phyloP scores from a whole-genome alignment of 352 stramenopile genomes.

The Sclerospora graminicola region DNA sequence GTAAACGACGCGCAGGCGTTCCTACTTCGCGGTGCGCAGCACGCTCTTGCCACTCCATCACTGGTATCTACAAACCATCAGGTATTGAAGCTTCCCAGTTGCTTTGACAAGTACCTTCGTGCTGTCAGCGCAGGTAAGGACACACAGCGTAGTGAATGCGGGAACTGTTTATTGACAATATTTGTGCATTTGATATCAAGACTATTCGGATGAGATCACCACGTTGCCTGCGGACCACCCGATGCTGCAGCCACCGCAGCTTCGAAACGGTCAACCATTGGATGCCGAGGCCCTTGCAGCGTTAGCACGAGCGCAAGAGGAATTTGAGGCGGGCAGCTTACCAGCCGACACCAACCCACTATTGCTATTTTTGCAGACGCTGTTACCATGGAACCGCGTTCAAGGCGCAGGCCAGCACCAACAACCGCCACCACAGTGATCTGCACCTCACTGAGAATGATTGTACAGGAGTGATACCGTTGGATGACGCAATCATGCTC shows the following conservation, averaged over 20 bases:
- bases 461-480: slow-evolving; percentile 14
- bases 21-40: too few relatives aligned
- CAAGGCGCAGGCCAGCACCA: slow-evolving; percentile 35
- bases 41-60: too few relatives aligned
- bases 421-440: too few relatives aligned
- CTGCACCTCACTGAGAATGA: too few relatives aligned
- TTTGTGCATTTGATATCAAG: slow-evolving; percentile 12
- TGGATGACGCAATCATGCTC: too few relatives aligned
- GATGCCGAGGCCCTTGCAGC: slow-evolving; percentile 43
- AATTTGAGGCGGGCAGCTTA: slow-evolving; percentile 58
- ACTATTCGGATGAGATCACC: slow-evolving; percentile 84
- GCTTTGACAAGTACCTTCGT: too few relatives aligned
- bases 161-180: not conserved
- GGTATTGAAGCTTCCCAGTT: too few relatives aligned
- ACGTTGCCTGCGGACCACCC: slow-evolving; percentile 73
- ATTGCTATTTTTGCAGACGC: slow-evolving; percentile 75
- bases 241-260: slow-evolving; percentile 67
- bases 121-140: too few relatives aligned
- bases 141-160: not conserved
- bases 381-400: slow-evolving; percentile 80
- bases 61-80: too few relatives aligned
- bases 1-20: too few relatives aligned
- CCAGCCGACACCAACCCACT: slow-evolving; percentile 71
- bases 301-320: slow-evolving; percentile 45
- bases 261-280: slow-evolving; percentile 50